A percentile compares a stretch with the other conserved stretches of the same genome.
Evolutionary conservation across 2,329 filamentous ascomycete genomes (phyloP).

Genomic region (Xylariaceae sp.): DNA sequence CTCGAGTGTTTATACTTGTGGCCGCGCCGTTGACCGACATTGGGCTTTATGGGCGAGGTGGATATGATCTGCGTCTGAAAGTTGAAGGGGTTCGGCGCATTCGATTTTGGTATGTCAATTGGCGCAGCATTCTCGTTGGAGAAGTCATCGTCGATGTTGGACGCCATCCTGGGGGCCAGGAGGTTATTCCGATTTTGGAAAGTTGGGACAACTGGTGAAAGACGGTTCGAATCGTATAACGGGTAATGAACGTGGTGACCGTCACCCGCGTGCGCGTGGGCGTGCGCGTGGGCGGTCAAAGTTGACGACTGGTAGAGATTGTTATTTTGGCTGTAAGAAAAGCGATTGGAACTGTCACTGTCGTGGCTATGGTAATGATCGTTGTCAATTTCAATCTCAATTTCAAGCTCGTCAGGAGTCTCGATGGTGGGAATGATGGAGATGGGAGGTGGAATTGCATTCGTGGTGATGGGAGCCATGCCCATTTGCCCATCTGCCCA

Average conservation of each 20-base stretch:
- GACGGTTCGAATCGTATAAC: conserved; percentile 42
- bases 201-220: conserved; percentile 41
- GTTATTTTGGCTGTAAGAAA: conserved; percentile 22
- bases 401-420: conserved; percentile 34
- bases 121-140: conserved; percentile 40
- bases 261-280: conserved; percentile 16
- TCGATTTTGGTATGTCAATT: conserved; percentile 47
- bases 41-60: conserved; percentile 79
- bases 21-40: conserved; percentile 87
- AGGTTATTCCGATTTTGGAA: conserved; percentile 35
- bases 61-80: conserved; percentile 85
- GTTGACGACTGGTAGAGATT: conserved; percentile 22
- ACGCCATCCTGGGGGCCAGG: conserved; percentile 35
- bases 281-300: conserved; percentile 27
- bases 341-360: neutral
- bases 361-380: conserved; percentile 12
- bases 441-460: conserved; percentile 35
- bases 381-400: conserved; percentile 17
- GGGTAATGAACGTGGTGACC: conserved; percentile 25
- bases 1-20: conserved; percentile 99
- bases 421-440: conserved; percentile 41
- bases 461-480: conserved; percentile 25
- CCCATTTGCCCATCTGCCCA: neutral
- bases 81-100: conserved; percentile 79
- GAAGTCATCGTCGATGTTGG: conserved; percentile 30